Percentiles rank a stretch among this genome's conserved stretches.
Conservation (phyloP, 257 asterid species). For the Fraxinus cuspidata region DNA sequence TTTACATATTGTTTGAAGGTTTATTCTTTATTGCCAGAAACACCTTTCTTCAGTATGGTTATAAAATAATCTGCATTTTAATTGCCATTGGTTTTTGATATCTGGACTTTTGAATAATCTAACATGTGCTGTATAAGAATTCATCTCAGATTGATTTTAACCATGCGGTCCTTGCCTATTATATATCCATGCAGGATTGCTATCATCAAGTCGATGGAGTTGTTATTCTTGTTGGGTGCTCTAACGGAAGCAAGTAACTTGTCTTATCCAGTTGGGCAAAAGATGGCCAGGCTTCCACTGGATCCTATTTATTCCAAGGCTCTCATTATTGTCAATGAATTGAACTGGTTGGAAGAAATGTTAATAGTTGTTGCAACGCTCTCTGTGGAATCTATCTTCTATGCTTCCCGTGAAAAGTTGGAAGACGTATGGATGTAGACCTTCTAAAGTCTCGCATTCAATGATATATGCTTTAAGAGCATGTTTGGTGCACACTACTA, state of each 20-base stretch:
- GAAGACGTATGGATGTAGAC: conserved; percentile 68
- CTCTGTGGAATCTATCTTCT: conserved; percentile 86
- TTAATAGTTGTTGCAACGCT: conserved; percentile 81
- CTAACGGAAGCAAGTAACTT: conserved; percentile 72
- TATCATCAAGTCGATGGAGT: conserved; percentile 82
- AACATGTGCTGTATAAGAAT: not conserved
- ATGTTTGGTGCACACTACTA: not conserved
- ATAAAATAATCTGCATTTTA: not conserved
- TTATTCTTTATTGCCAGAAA: not conserved
- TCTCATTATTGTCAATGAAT: conserved; percentile 75
- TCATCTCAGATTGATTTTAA: conserved; percentile 3
- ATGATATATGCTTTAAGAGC: not conserved
- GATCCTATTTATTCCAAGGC: conserved; percentile 93
- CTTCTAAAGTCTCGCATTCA: not conserved
- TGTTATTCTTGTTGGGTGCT: conserved; percentile 84
- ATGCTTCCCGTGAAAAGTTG: conserved; percentile 87
- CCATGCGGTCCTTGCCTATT: not conserved
- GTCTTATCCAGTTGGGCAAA: conserved; percentile 80
- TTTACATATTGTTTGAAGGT: not conserved
- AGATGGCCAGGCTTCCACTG: conserved; percentile 89
- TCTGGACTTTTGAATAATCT: not conserved
- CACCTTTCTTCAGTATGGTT: not conserved
- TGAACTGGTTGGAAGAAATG: conserved; percentile 88
- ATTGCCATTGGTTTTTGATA: not conserved
- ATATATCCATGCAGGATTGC: conserved; percentile 61